Evolutionary conservation across 1,139 yeast species (phyloP).

Genomic region (Yamadazyma siamensis): DNA sequence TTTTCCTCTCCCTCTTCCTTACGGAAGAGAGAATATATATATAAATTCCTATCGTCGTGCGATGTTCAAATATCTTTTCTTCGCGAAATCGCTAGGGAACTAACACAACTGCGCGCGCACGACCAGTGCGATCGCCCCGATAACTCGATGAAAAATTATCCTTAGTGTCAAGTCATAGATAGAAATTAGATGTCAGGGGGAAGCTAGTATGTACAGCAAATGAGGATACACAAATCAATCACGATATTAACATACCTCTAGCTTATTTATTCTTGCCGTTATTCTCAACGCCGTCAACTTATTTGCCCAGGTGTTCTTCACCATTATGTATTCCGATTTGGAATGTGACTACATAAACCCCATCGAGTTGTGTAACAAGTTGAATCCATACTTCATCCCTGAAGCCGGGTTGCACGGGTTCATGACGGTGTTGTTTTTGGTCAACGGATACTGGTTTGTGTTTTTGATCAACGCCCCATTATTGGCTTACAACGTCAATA

Average conservation of each 20-base stretch:
- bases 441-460: conserved; percentile 93
- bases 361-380: conserved; percentile 89
- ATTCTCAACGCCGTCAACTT: conserved; percentile 80
- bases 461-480: conserved; percentile 85
- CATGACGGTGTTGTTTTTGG: conserved; percentile 64
- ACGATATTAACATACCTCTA: conserved; percentile 8
- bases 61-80: no score
- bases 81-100: no score
- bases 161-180: conserved; percentile 2
- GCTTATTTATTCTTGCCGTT: conserved; percentile 84
- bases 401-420: conserved; percentile 85
- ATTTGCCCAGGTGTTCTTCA: conserved; percentile 88
- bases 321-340: conserved; percentile 88
- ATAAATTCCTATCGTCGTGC: no score
- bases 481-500: conserved; percentile 76
- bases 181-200: conserved; percentile 23
- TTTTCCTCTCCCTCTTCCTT: no score
- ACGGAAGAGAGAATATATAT: no score
- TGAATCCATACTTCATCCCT: conserved; percentile 86
- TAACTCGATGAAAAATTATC: conserved; percentile 9
- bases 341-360: conserved; percentile 97
- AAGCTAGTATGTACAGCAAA: conserved; percentile 24
- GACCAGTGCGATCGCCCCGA: neutral
- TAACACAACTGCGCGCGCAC: no score
- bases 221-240: neutral